Evolutionary conservation across 257 asterid genomes (phyloP).

Genomic region (Verbena officinalis): DNA sequence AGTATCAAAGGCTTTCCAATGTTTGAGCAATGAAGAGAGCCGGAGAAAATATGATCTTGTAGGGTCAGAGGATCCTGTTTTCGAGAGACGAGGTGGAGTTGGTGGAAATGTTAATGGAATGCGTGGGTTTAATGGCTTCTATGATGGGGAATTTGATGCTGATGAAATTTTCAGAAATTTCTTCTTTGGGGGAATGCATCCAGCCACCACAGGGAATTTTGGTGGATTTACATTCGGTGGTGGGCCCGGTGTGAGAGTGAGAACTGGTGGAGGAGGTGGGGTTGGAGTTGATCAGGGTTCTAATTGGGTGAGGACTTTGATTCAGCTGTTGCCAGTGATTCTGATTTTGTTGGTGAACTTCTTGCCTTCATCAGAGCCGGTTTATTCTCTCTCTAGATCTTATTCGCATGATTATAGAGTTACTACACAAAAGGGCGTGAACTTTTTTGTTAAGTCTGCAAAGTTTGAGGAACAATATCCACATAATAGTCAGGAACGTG

Average conservation of each 20-base stretch:
- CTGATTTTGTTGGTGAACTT: conserved; percentile 76
- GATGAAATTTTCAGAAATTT: conserved; percentile 95
- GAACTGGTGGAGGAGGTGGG: conserved; percentile 73
- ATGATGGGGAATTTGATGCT: conserved; percentile 73
- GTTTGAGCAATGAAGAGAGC: conserved; percentile 79
- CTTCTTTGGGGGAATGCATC: conserved; percentile 92
- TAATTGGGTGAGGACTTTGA: conserved; percentile 54
- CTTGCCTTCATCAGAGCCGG: conserved; percentile 84
- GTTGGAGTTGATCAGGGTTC: conserved; percentile 64
- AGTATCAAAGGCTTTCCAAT: conserved; percentile 93
- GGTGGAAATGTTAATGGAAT: conserved; percentile 48
- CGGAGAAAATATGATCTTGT: conserved; percentile 67
- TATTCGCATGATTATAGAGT: conserved; percentile 53
- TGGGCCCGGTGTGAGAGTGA: conserved; percentile 79
- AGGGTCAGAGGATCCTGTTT: conserved; percentile 78
- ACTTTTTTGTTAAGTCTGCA: conserved; percentile 66
- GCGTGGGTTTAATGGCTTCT: conserved; percentile 78
- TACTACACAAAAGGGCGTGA: conserved; percentile 77
- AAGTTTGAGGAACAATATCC: conserved; percentile 84
- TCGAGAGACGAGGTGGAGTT: conserved; percentile 55
- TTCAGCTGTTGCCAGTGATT: conserved; percentile 78
- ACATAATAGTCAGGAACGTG: conserved; percentile 54
- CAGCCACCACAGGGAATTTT: conserved; percentile 64
- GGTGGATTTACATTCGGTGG: conserved; percentile 74
- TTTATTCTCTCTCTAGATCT: conserved; percentile 61